These are phyloP conservation scores for Penicillium simplicissimum DNA, from an alignment of 495 filamentous ascomycete genomes.

Conservation along the genomic window DNA sequence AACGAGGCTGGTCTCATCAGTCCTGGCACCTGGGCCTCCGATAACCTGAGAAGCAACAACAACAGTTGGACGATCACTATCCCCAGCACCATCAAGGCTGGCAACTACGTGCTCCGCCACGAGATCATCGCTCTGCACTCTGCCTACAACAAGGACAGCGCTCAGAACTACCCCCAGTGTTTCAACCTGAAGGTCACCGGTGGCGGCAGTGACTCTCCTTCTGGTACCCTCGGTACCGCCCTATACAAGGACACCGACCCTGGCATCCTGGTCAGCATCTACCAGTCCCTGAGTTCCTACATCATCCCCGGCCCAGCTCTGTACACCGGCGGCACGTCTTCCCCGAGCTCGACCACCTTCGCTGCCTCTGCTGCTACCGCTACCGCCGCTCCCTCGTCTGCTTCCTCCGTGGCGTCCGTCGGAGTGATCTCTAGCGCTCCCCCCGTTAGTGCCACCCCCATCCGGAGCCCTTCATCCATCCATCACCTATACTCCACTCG, in stretches of 20 bases:
- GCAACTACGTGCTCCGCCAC: conserved; percentile 78
- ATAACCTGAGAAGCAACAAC: conserved; percentile 66
- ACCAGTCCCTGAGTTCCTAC: conserved; percentile 51
- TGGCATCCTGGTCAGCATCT: conserved; percentile 69
- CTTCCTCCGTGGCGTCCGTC: conserved; percentile 22
- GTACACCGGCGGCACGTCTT: conserved; percentile 39
- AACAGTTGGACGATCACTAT: conserved; percentile 70
- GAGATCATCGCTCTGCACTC: conserved; percentile 81
- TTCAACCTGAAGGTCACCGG: conserved; percentile 73
- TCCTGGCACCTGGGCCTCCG: conserved; percentile 66
- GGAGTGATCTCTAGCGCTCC: conserved; percentile 19
- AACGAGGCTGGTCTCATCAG: conserved; percentile 60
- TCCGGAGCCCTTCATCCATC: conserved; percentile 19
- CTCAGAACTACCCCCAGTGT: conserved; percentile 80
- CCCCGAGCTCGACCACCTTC: conserved; percentile 22
- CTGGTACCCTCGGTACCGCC: conserved; percentile 58
- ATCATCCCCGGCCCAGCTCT: conserved; percentile 57
- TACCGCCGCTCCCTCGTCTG: conserved; percentile 17
- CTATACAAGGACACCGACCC: conserved; percentile 65
- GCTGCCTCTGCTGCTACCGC: conserved; percentile 25
- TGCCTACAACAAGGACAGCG: conserved; percentile 59
- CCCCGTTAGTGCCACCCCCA: conserved; percentile 24
- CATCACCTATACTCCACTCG: conserved; percentile 21
- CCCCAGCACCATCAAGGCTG: conserved; percentile 60
- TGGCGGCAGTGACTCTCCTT: conserved; percentile 56